Base-by-base conservation (phyloP, 345 rosid genomes). In the Turritis glabra region DNA sequence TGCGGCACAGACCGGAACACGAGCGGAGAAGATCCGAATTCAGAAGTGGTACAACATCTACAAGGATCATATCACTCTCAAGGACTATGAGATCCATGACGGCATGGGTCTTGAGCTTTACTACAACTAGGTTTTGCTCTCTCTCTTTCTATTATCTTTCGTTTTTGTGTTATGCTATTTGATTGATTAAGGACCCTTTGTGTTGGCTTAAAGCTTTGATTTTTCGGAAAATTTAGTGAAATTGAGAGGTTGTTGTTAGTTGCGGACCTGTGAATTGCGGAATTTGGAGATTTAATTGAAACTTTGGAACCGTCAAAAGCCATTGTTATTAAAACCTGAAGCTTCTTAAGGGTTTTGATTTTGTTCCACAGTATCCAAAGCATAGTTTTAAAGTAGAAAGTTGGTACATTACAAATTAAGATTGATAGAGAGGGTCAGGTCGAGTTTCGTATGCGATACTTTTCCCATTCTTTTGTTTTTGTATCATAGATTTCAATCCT, bases 71-170 rank as follows among this genome's bases (percentile, higher is more conserved):
- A 89, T 89, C 70, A 87, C 95, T 64, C 95, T 87, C 52, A 78
- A 79, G 77, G 94, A 89, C 79, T 87, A 89, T 79, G 92, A 89
- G 81, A 83, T 89, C 44, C 95, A 87, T 52, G 92, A 89, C 11
- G 92, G 92, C 67, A 89, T 87, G 88, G 92, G 90, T 50, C 92
- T 86, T 80, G 90, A 87, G 82, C 90, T 89, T 73, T 87, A 87
- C 77, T 87, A 87, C 78, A 89, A 81, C 57, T 89, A 65, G 83
- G 32, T 30, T 53, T 67, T 32, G n/a, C 56, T 64, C 30, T 55
- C 13, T 21, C 32, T 38, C 27, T 7, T 10, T 63, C 22, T 7
- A 0, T 3, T 7, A n/a, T 41, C 3, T 27, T 44, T 32, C 15
- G 9, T 14, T 64, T 19, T 7, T 47, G 8, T 19, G 14, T 14